Conservation (phyloP, 73 alveolate genomes). For the Uronychia binucleata region DNA sequence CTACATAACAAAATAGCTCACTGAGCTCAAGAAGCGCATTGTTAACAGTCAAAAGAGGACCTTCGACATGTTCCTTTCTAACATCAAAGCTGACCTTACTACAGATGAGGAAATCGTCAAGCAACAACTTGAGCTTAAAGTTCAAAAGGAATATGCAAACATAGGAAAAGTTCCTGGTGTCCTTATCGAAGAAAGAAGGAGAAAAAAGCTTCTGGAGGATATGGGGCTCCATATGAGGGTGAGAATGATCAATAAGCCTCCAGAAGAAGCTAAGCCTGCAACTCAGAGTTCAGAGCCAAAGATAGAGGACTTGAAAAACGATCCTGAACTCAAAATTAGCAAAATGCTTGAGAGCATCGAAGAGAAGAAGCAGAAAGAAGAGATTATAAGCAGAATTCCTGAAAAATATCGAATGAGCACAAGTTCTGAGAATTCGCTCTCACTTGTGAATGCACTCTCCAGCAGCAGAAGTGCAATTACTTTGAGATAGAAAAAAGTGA, state of each 20-base stretch:
- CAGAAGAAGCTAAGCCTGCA: constrained; percentile 9
- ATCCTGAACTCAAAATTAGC: neutral
- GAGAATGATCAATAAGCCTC: neutral
- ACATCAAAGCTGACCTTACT: neutral
- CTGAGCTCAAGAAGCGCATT: neutral
- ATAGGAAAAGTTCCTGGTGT: constrained; percentile 40
- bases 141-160: neutral
- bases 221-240: constrained; percentile 14
- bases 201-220: constrained; percentile 36
- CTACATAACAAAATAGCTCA: no score
- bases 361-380: constrained; percentile 7
- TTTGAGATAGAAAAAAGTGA: constrained; percentile 65
- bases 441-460: constrained; percentile 38
- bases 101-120: constrained; percentile 26
- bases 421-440: constrained; percentile 6
- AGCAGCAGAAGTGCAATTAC: constrained; percentile 34
- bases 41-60: constrained; percentile 14
- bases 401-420: constrained; percentile 18
- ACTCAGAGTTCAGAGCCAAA: neutral
- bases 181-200: constrained; percentile 33
- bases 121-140: constrained; percentile 25
- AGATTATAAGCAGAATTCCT: constrained; percentile 1
- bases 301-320: constrained; percentile 13
- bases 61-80: constrained; percentile 13
- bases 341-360: neutral